Conservation (phyloP, 345 rosid species). For the Acer yangbiense region DNA sequence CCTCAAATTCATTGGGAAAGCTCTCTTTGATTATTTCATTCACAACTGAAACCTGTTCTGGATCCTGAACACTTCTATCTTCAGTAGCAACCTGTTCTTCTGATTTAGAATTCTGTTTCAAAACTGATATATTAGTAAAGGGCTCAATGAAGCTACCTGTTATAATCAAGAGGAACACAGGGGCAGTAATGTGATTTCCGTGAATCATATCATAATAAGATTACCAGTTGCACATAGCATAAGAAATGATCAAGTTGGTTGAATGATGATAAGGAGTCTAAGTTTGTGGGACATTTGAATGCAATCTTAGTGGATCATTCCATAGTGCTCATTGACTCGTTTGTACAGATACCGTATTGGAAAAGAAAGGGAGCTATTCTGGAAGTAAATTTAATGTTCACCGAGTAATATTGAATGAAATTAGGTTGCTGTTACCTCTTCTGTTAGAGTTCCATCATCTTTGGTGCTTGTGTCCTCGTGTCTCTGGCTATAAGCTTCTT, state of each 20-base stretch:
- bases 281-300: constrained; percentile 4
- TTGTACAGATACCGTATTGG: neutral
- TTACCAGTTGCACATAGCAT: neutral
- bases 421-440: constrained; percentile 25
- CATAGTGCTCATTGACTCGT: neutral
- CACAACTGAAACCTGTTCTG: constrained; percentile 21
- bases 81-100: constrained; percentile 26
- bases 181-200: neutral
- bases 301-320: neutral
- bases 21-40: constrained; percentile 26
- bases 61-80: constrained; percentile 21
- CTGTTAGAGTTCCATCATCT: constrained; percentile 3
- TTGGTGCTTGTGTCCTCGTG: constrained; percentile 7
- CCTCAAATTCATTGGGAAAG: constrained; percentile 22
- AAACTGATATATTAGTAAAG: constrained; percentile 18
- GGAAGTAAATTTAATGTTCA: constrained; percentile 1
- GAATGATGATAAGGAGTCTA: neutral
- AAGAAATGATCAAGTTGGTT: neutral
- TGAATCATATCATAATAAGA: neutral
- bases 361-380: neutral
- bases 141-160: neutral
- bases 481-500: constrained; percentile 15
- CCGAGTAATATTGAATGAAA: neutral
- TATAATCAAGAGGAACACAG: neutral
- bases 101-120: constrained; percentile 32